Base-by-base conservation (phyloP, 176 grass and related monocot species). In the Cenchrus fungigraminus region DNA sequence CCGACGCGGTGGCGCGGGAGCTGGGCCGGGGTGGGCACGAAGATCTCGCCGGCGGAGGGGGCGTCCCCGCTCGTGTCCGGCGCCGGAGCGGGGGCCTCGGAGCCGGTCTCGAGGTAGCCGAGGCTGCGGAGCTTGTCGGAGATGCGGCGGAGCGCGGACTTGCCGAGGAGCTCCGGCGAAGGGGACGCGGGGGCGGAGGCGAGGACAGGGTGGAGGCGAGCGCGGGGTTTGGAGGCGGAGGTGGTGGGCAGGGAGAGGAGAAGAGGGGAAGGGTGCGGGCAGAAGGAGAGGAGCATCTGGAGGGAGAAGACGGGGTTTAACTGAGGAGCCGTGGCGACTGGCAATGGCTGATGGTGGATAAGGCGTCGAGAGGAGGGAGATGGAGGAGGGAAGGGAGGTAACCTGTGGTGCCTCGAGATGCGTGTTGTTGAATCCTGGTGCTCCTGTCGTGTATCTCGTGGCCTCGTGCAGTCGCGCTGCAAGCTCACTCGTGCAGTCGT, bases 121-220 rank as follows among this genome's bases (percentile, higher is more conserved):
- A 95, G 95, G 76, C 86, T 92, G 32, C 93, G 92, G 51, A 98
- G 95, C 87, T 98, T 98, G 19, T 95, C 89, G 54, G 95, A 95
- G 87, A 98, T 98, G 45, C 95, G 82, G 62, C 89, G 80, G 82
- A 98, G 90, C 54, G 91, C 85, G 54, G 91, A 95, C 71, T 93
- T 86, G 82, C 82, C 91, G 37, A 91, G 82, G 56, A 87, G 86
- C 76, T 93, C 76, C 67, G 64, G 68, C 66, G 84, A 66, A 9
- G 76, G 16, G 79, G 85, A 28, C 19, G 81, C 15, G 42, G 71
- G 29, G 71, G 71, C 12, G 6, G 85, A 79, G 46, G 90, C 72
- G 59, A 52, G 74, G 77, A 73, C 51, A 44, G 77, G 85, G 9
- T 29, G 76, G 70, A 52, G 10, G 75, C 12, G 78, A 70, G 60